Evolutionary conservation across 2,329 filamentous ascomycete genomes (phyloP).

Genomic region (Basipetospora chlamydospora): DNA sequence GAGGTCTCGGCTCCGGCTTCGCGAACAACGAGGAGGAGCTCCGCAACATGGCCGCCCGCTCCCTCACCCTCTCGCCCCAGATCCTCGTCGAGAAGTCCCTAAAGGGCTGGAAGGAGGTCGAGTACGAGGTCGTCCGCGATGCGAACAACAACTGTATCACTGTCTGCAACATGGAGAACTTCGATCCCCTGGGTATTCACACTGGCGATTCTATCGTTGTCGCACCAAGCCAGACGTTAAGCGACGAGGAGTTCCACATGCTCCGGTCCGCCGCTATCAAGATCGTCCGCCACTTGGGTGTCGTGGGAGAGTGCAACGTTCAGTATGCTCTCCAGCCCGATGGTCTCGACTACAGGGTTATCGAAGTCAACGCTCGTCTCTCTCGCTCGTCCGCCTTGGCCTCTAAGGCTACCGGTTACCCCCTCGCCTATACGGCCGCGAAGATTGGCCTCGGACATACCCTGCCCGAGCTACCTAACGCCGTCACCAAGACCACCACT

Average conservation of each 20-base stretch:
- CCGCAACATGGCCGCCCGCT: conserved; percentile 81
- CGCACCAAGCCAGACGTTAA: conserved; percentile 89
- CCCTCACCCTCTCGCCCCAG: conserved; percentile 84
- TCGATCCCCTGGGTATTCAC: conserved; percentile 92
- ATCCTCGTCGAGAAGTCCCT: conserved; percentile 97
- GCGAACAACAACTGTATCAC: conserved; percentile 98
- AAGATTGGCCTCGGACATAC: conserved; percentile 97
- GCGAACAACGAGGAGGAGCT: conserved; percentile 90
- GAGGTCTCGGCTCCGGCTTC: conserved; percentile 91
- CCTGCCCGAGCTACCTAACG: conserved; percentile 89
- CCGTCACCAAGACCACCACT: conserved; percentile 75
- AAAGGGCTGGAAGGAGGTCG: conserved; percentile 98
- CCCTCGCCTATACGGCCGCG: conserved; percentile 89
- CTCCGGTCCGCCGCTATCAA: conserved; percentile 94
- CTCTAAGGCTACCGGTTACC: conserved; percentile 96
- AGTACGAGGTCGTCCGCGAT: conserved; percentile 96
- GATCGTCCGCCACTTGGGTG: conserved; percentile 91
- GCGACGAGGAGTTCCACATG: conserved; percentile 99
- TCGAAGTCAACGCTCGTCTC: conserved; percentile 97
- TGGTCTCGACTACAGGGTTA: conserved; percentile 94
- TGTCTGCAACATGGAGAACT: conserved; percentile 76
- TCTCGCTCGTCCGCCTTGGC: conserved; percentile 93
- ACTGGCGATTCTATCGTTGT: conserved; percentile 98
- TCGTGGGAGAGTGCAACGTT: conserved; percentile 97
- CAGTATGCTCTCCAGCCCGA: conserved; percentile 96